Evolutionary conservation across 2,329 filamentous ascomycete species (phyloP).

Genomic region (Paraconiothyrium sp.): DNA sequence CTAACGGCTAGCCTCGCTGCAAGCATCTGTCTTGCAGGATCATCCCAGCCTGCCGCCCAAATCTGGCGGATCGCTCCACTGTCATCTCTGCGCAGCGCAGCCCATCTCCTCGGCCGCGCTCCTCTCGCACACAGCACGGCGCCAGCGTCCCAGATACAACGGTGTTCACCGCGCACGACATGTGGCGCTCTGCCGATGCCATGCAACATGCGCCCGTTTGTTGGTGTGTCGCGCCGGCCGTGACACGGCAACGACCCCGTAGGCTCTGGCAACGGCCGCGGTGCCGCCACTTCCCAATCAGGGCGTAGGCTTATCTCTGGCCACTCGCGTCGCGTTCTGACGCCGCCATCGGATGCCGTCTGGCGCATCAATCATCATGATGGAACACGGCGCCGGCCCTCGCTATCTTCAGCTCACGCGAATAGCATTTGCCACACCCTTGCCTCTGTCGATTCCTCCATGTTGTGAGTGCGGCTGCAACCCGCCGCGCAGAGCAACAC

Average conservation of each 20-base stretch:
- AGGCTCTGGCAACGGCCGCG: conserved; percentile 13
- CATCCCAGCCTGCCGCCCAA: conserved; percentile 10
- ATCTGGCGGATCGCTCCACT: conserved; percentile 4
- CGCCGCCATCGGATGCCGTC: conserved; percentile 9
- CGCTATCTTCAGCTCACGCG: no score
- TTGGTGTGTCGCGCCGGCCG: conserved; percentile 4
- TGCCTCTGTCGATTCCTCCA: no score
- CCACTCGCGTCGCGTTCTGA: conserved; percentile 31
- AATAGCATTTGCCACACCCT: no score
- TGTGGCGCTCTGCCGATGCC: conserved; percentile 1
- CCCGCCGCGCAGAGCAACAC: not conserved
- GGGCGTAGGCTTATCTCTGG: conserved; percentile 35
- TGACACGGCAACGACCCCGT: conserved; percentile 20
- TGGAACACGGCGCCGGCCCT: not conserved
- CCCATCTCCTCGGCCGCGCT: not conserved
- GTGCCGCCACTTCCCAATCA: conserved; percentile 10
- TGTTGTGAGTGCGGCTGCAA: not conserved
- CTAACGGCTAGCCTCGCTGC: conserved; percentile 21
- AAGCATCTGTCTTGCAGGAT: conserved; percentile 15
- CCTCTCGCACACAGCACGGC: not conserved
- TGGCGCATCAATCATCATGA: conserved; percentile 5
- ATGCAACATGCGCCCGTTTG: conserved; percentile 4
- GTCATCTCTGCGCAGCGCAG: not conserved
- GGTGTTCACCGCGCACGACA: conserved; percentile 1
- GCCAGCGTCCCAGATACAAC: not conserved